These are phyloP conservation scores for Pleurotus platypus DNA, from an alignment of 768 basidiomycete genomes.

Conservation along the genomic window DNA sequence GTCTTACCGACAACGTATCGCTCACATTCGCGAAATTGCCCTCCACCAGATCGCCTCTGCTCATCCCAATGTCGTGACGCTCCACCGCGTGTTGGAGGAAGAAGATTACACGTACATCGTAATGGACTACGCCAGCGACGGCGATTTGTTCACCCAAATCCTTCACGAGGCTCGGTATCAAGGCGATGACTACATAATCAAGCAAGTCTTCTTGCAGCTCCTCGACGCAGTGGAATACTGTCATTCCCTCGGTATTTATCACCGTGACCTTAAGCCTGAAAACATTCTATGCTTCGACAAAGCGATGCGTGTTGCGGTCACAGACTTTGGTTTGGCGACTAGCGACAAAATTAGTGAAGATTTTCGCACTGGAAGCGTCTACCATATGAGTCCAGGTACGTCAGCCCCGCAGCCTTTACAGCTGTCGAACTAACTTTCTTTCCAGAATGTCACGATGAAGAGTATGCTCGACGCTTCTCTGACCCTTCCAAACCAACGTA, in stretches of 20 bases:
- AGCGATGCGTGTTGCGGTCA: constrained; percentile 77
- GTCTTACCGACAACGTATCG: constrained; percentile 57
- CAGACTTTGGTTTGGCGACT: constrained; percentile 95
- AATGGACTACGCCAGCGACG: constrained; percentile 89
- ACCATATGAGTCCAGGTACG: constrained; percentile 94
- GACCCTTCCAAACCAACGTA: constrained; percentile 53
- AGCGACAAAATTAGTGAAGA: constrained; percentile 82
- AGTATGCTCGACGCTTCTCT: constrained; percentile 33
- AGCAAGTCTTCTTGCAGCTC: constrained; percentile 88
- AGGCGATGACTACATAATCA: constrained; percentile 82
- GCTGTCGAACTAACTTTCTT: constrained; percentile 16
- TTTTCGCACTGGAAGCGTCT: constrained; percentile 95
- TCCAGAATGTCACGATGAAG: constrained; percentile 84
- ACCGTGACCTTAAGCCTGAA: constrained; percentile 97
- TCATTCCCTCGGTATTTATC: constrained; percentile 88
- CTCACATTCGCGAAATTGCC: constrained; percentile 87
- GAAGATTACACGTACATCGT: constrained; percentile 80
- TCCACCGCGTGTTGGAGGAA: constrained; percentile 87
- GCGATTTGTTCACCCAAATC: constrained; percentile 92
- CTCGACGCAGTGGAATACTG: constrained; percentile 92
- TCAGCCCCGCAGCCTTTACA: constrained; percentile 8
- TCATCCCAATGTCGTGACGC: constrained; percentile 80
- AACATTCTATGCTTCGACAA: constrained; percentile 84
- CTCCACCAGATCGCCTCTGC: constrained; percentile 73
- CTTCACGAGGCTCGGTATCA: constrained; percentile 73